Conservation (phyloP, 2,329 filamentous ascomycete species). For the Sarocladiaceae sp. region DNA sequence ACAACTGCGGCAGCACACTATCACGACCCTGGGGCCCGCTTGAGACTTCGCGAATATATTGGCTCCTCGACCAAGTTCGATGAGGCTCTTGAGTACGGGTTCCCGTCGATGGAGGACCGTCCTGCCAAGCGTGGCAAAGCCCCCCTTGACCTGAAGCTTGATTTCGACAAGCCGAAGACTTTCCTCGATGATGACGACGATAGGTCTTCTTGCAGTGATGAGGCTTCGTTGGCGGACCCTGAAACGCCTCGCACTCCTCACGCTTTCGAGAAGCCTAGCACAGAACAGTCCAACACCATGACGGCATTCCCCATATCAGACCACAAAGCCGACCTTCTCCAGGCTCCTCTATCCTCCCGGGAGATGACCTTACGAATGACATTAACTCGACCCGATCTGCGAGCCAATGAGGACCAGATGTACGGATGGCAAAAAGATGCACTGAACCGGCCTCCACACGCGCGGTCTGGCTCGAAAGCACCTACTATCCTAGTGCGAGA, state of each 20-base stretch:
- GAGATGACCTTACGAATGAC: slow-evolving; percentile 98
- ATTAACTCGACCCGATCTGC: slow-evolving; percentile 81
- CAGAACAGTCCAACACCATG: slow-evolving; percentile 21
- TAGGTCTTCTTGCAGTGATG: slow-evolving; percentile 50
- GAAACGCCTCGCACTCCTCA: slow-evolving; percentile 58
- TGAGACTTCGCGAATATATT: slow-evolving; percentile 81
- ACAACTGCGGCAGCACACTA: slow-evolving; percentile 69
- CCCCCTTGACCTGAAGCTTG: slow-evolving; percentile 25
- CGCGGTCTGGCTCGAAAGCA: slow-evolving; percentile 28
- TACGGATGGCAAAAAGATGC: slow-evolving; percentile 59
- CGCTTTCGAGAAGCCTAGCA: slow-evolving; percentile 35
- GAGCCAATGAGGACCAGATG: slow-evolving; percentile 67
- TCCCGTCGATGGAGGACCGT: slow-evolving; percentile 60
- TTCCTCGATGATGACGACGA: slow-evolving; percentile 54
- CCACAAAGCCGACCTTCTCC: slow-evolving; percentile 39
- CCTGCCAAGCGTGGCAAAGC: slow-evolving; percentile 23
- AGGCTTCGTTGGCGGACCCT: slow-evolving; percentile 50
- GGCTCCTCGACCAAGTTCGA: slow-evolving; percentile 93
- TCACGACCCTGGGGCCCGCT: slow-evolving; percentile 81
- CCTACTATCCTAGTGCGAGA: slow-evolving; percentile 26
- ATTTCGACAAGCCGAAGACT: slow-evolving; percentile 45
- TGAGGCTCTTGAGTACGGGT: slow-evolving; percentile 90
- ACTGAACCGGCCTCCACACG: slow-evolving; percentile 39
- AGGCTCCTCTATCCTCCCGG: slow-evolving; percentile 54
- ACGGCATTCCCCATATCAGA: slow-evolving; percentile 21